phyloP scores from a whole-genome alignment of 345 rosid species.

The Streptanthus diversifolius region DNA sequence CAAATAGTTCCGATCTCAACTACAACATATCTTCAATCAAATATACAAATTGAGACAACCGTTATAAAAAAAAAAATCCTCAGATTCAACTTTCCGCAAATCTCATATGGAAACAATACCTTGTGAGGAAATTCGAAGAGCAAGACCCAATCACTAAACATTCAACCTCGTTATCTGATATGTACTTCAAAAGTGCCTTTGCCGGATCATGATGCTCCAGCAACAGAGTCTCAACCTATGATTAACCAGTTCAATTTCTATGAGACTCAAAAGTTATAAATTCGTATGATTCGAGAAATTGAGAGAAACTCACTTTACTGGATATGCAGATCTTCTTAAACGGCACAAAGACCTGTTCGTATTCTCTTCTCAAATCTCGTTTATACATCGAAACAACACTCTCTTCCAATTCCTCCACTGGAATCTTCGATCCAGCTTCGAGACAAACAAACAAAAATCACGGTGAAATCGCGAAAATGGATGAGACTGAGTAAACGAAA shows the following conservation, averaged over 20 bases:
- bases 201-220: conserved; percentile 71
- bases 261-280: not conserved
- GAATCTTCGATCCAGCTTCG: conserved; percentile 60
- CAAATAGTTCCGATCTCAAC: not conserved
- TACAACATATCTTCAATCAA: not conserved
- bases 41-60: not conserved
- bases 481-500: not conserved
- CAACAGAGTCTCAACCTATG: conserved; percentile 70
- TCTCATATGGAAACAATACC: conserved; percentile 39
- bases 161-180: conserved; percentile 45
- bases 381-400: conserved; percentile 60
- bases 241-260: not conserved
- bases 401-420: conserved; percentile 61
- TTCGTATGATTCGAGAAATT: not conserved
- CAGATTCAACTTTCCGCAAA: not conserved
- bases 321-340: conserved; percentile 52
- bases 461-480: not conserved
- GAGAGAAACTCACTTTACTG: conserved; percentile 28
- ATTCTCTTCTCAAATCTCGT: conserved; percentile 50
- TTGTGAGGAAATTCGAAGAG: conserved; percentile 45
- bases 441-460: not conserved
- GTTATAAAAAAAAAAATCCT: not conserved
- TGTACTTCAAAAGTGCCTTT: conserved; percentile 48
- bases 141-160: conserved; percentile 74
- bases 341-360: conserved; percentile 48